Base-by-base conservation (phyloP, 2,329 filamentous ascomycete genomes). In the Septoria petroselini region DNA sequence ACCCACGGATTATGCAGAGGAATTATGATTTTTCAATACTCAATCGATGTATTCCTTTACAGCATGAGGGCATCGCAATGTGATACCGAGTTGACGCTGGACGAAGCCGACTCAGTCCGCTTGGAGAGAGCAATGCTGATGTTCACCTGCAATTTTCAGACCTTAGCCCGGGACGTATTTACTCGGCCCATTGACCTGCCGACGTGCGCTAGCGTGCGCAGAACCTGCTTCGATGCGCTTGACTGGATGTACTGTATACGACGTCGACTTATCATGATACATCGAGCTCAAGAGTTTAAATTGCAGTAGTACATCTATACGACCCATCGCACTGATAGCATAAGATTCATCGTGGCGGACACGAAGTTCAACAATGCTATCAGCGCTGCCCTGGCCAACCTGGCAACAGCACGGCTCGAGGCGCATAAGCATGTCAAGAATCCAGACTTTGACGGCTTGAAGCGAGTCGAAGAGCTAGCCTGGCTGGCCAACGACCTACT, bases 151-250 rank as follows among this genome's bases (percentile, higher is more conserved):
- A 9, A 5, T 27, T 27, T 9, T 5, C 5, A 5, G 5, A 27
- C 9, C 23, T 9, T 27, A 5, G 9, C 23, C 23, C 23, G 23
- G 5, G 9, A 5, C 23, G 9, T 27, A 9, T 27, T 5, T 27
- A 27, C 34, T 37, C 34, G 34, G 34, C 17, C 18, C 34, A 37
- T 37, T 37, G n/a, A 37, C 34, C 34, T 18, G 9, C 34, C 34
- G 34, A 37, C 34, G 4, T 37, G 34, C 34, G 17, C 7, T 37
- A 37, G 34, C 34, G 34, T 37, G 23, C 9, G 34, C 34, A 37
- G 15, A 18, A 8, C 18, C 34, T 37, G 34, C 34, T 4, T 27
- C 9, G 5, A 27, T 9, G 5, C 23, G 23, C 23, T 5, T 27
- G 23, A 27, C 23, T 37, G 34, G n/a, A n/a, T n/a, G n/a, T n/a